Conservation (phyloP, 495 filamentous ascomycete genomes). For the Monascus purpureus region DNA sequence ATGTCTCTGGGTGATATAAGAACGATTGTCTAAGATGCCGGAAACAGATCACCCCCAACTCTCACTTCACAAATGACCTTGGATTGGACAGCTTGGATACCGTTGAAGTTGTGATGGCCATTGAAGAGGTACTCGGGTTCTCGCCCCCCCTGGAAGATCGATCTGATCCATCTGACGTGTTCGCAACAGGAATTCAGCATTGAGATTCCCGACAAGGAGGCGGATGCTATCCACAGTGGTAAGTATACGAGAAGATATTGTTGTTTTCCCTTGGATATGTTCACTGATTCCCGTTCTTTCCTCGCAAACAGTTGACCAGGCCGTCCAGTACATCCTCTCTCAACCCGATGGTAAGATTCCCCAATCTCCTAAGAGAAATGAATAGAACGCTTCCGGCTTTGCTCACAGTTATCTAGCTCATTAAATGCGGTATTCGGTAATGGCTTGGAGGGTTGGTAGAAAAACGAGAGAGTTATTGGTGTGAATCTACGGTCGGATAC, state of each 20-base stretch:
- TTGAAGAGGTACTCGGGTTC: slow-evolving; percentile 86
- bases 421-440: no score
- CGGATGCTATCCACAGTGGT: slow-evolving; percentile 93
- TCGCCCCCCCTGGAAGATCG: no score
- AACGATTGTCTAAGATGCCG: slow-evolving; percentile 3
- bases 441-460: no score
- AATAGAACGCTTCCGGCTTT: no score
- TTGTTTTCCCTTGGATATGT: slow-evolving; percentile 1
- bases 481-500: no score
- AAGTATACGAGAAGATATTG: slow-evolving; percentile 29
- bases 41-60: slow-evolving; percentile 55
- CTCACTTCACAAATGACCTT: slow-evolving; percentile 93
- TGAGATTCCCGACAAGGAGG: slow-evolving; percentile 99
- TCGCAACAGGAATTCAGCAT: slow-evolving; percentile 87
- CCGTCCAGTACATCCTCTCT: slow-evolving; percentile 85
- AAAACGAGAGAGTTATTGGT: no score
- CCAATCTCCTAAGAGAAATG: background rate
- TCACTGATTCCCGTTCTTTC: slow-evolving; percentile 13
- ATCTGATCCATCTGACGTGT: no score
- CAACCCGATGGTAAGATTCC: slow-evolving; percentile 67
- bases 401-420: no score
- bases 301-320: slow-evolving; percentile 65
- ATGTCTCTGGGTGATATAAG: background rate
- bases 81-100: slow-evolving; percentile 94
- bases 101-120: slow-evolving; percentile 99